Percentiles rank a stretch among this genome's conserved stretches.
phyloP scores from a whole-genome alignment of 176 grass and related monocot genomes.

The Dactylis glomerata region DNA sequence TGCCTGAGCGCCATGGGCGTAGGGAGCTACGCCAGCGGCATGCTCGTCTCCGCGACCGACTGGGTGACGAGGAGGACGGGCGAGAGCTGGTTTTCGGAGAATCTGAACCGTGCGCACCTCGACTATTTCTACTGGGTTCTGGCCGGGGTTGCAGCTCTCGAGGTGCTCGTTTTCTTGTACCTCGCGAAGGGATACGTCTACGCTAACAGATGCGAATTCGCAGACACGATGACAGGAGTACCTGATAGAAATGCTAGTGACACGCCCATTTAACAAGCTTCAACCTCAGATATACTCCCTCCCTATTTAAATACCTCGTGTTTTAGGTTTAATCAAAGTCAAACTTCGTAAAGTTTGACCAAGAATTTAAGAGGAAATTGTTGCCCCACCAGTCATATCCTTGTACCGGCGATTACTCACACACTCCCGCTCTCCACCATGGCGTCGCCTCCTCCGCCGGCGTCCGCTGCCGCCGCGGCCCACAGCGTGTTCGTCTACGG shows the following conservation, averaged over 20 bases:
- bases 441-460: not conserved
- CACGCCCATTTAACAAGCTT: not conserved
- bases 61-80: constrained; percentile 14
- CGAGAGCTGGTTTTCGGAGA: constrained; percentile 40
- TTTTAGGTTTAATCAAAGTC: too few species aligned
- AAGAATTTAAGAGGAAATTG: too few species aligned
- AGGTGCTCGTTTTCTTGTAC: constrained; percentile 24
- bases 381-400: not conserved
- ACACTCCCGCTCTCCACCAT: not conserved
- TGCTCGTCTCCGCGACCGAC: constrained; percentile 22
- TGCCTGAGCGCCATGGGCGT: constrained; percentile 24
- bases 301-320: too few species aligned
- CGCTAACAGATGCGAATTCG: not conserved
- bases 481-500: constrained; percentile 90
- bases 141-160: constrained; percentile 15
- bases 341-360: too few species aligned
- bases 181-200: constrained; percentile 24
- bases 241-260: not conserved
- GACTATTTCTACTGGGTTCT: constrained; percentile 45
- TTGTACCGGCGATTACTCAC: not conserved
- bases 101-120: constrained; percentile 36
- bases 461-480: not conserved
- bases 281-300: not conserved
- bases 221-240: not conserved
- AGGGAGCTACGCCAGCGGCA: constrained; percentile 23